Percentiles rank a stretch among this genome's conserved stretches.
phyloP scores from a whole-genome alignment of 2,329 filamentous ascomycete species.

The Hypoxylon sp. region DNA sequence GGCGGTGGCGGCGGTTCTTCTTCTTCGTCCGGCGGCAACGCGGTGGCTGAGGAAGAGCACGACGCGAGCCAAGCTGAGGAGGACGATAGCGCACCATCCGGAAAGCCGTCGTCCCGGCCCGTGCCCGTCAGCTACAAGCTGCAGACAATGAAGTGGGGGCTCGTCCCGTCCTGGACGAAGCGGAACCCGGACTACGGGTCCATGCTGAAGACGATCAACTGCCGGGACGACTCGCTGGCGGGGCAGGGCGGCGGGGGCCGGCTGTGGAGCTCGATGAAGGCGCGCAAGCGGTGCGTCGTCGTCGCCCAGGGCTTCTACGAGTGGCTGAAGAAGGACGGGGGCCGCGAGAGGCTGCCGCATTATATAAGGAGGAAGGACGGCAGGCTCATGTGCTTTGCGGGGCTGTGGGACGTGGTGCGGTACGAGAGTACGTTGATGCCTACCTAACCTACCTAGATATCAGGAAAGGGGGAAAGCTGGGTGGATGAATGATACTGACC shows the following conservation, averaged over 20 bases:
- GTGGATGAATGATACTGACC: conserved; percentile 10
- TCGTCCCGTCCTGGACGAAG: conserved; percentile 95
- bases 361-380: conserved; percentile 86
- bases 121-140: conserved; percentile 75
- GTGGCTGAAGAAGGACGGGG: conserved; percentile 82
- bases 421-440: conserved; percentile 71
- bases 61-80: conserved; percentile 37
- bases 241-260: conserved; percentile 79
- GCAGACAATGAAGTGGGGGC: conserved; percentile 95
- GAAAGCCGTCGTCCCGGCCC: not conserved
- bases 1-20: no score
- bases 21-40: conserved; percentile 12
- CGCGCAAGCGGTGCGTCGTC: conserved; percentile 86
- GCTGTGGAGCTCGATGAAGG: conserved; percentile 96
- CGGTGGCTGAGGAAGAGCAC: conserved; percentile 41
- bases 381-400: conserved; percentile 87
- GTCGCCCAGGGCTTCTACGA: conserved; percentile 95
- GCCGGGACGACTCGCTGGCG: conserved; percentile 85
- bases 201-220: conserved; percentile 92
- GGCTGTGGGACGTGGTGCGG: conserved; percentile 88
- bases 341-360: conserved; percentile 85
- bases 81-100: not conserved
- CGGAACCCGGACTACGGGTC: conserved; percentile 80
- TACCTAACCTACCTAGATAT: not conserved
- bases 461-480: no score